These are phyloP conservation scores for Ilex paraguariensis DNA, from an alignment of 305 asterid species.

Conservation along the genomic window DNA sequence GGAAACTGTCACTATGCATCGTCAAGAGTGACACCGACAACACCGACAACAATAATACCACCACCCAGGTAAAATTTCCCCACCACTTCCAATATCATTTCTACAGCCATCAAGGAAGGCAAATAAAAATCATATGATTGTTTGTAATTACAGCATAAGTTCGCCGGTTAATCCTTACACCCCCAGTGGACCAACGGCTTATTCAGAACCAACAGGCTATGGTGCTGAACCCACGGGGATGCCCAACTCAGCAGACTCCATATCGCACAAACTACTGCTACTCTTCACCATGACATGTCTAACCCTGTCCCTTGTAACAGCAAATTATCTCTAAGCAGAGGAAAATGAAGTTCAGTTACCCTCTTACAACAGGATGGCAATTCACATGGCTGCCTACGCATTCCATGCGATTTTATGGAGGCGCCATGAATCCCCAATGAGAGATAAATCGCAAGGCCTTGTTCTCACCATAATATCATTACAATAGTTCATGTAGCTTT, in stretches of 20 bases:
- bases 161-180: constrained; percentile 54
- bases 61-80: constrained; percentile 65
- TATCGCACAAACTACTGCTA: constrained; percentile 33
- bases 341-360: constrained; percentile 27
- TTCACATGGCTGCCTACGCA: constrained; percentile 28
- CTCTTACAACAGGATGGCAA: constrained; percentile 36
- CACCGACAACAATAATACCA: constrained; percentile 28
- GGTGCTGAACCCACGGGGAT: constrained; percentile 65
- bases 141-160: constrained; percentile 47
- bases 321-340: constrained; percentile 41
- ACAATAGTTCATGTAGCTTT: constrained; percentile 20
- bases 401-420: constrained; percentile 36
- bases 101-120: neutral
- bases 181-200: constrained; percentile 36
- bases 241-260: constrained; percentile 54
- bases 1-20: constrained; percentile 75
- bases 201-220: constrained; percentile 28
- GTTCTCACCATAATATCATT: constrained; percentile 24
- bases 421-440: constrained; percentile 27
- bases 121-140: neutral
- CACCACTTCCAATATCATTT: constrained; percentile 5
- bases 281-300: constrained; percentile 31
- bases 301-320: constrained; percentile 25
- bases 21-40: constrained; percentile 12
- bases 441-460: constrained; percentile 31